These are phyloP conservation scores for Phytopythium oedochilum DNA, from an alignment of 352 stramenopile species.

Conservation along the genomic window DNA sequence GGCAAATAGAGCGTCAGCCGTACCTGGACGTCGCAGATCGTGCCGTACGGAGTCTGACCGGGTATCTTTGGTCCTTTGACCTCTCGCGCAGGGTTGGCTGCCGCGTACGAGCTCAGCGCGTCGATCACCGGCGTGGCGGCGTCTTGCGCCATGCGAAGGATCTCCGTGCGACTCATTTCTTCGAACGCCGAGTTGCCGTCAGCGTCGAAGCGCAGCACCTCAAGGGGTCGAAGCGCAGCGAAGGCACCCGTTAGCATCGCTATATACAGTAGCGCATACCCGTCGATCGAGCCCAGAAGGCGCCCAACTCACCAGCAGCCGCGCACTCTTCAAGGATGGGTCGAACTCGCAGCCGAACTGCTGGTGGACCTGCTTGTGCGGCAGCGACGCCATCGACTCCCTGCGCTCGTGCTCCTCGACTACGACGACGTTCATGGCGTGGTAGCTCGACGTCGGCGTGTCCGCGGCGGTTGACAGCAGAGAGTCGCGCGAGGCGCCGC, in stretches of 20 bases:
- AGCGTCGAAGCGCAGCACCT: constrained; percentile 38
- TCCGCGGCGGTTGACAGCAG: neutral
- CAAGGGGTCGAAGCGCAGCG: neutral
- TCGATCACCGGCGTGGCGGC: constrained; percentile 28
- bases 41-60: constrained; percentile 14
- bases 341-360: constrained; percentile 38
- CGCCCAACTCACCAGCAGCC: constrained; percentile 20
- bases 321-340: constrained; percentile 27
- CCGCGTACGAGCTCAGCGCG: neutral
- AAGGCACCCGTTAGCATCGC: neutral
- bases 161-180: constrained; percentile 52
- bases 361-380: constrained; percentile 5
- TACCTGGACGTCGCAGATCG: constrained; percentile 25
- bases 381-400: neutral
- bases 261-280: neutral
- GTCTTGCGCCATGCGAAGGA: constrained; percentile 50
- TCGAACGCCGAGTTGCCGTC: constrained; percentile 37
- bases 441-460: constrained; percentile 2
- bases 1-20: neutral
- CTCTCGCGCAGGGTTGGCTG: neutral
- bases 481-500: neutral
- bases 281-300: neutral
- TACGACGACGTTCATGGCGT: constrained; percentile 6
- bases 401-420: neutral
- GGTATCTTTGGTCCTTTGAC: constrained; percentile 6